phyloP scores from a whole-genome alignment of 169 alveolate species.

The Cryptosporidium baileyi region DNA sequence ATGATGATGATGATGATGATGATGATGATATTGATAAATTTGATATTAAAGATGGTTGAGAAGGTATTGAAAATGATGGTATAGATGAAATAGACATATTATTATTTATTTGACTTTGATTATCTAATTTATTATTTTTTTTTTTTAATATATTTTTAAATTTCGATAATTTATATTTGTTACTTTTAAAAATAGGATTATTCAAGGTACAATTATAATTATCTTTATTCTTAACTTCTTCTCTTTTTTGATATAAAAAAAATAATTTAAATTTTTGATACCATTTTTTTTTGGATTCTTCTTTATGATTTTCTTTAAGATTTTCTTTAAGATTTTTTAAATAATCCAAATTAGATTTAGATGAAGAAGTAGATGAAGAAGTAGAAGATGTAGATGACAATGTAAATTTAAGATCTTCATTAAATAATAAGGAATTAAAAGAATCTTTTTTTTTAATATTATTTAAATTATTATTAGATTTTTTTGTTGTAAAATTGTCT shows the following conservation, averaged over 20 bases:
- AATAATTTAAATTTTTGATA: conserved; percentile 13
- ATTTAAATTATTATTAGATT: not conserved
- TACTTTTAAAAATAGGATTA: not conserved
- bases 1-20: no score
- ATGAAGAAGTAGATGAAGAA: no score
- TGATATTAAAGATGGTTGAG: no score
- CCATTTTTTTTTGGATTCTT: conserved; percentile 3
- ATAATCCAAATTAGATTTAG: no score
- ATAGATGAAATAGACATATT: no score
- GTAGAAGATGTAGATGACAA: no score
- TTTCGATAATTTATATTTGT: not conserved
- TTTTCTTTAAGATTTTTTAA: no score
- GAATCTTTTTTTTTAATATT: not conserved
- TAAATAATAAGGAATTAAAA: not conserved
- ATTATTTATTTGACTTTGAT: no score
- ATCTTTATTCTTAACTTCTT: no score
- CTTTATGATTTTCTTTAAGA: not conserved
- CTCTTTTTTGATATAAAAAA: not conserved
- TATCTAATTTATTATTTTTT: not conserved
- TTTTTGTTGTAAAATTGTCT: not conserved
- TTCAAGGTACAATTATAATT: no score
- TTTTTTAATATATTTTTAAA: not conserved
- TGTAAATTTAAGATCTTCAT: not conserved
- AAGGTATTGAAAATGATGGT: no score
- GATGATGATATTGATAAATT: no score